A percentile compares a stretch with the other conserved stretches of the same genome.
phyloP scores from a whole-genome alignment of 192 early-diverging fungal genomes.

The Neocallimastix lanati region DNA sequence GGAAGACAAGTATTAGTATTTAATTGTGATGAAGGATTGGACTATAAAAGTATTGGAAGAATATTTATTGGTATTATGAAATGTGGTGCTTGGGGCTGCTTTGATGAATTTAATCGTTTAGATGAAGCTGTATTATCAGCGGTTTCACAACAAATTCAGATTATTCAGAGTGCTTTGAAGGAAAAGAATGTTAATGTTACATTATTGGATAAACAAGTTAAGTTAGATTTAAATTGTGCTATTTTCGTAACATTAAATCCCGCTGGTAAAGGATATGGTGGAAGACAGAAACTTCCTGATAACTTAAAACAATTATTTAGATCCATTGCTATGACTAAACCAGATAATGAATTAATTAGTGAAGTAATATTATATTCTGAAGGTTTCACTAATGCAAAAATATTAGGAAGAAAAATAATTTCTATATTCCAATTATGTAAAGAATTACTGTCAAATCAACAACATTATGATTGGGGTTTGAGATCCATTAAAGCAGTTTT shows the following conservation, averaged over 20 bases:
- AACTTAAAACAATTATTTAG: slow-evolving; percentile 41
- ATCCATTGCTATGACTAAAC: slow-evolving; percentile 41
- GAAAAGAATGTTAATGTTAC: slow-evolving; percentile 9
- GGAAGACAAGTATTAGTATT: slow-evolving; percentile 40
- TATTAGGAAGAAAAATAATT: slow-evolving; percentile 33
- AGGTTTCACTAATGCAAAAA: slow-evolving; percentile 30
- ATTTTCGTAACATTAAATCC: slow-evolving; percentile 44
- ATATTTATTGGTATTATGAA: slow-evolving; percentile 44
- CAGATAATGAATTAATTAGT: slow-evolving; percentile 35
- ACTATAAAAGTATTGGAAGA: slow-evolving; percentile 41
- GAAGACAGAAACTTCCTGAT: slow-evolving; percentile 38
- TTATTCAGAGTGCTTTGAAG: slow-evolving; percentile 35
- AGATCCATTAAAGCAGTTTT: slow-evolving; percentile 32
- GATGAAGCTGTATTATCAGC: slow-evolving; percentile 40
- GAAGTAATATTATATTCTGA: slow-evolving; percentile 40
- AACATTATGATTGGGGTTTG: slow-evolving; percentile 43
- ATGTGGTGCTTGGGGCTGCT: slow-evolving; percentile 44
- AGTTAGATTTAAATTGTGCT: slow-evolving; percentile 31
- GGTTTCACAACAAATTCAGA: slow-evolving; percentile 42
- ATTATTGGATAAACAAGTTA: slow-evolving; percentile 20
- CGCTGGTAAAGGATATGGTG: slow-evolving; percentile 40
- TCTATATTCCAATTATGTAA: slow-evolving; percentile 34
- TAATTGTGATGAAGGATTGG: slow-evolving; percentile 45
- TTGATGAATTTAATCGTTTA: slow-evolving; percentile 41
- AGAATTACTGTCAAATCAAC: slow-evolving; percentile 23